Evolutionary conservation across 108 stramenopile species (phyloP), one percentile per base, ranked within the genome.

Genomic region (Discostella stelligeroides): DNA sequence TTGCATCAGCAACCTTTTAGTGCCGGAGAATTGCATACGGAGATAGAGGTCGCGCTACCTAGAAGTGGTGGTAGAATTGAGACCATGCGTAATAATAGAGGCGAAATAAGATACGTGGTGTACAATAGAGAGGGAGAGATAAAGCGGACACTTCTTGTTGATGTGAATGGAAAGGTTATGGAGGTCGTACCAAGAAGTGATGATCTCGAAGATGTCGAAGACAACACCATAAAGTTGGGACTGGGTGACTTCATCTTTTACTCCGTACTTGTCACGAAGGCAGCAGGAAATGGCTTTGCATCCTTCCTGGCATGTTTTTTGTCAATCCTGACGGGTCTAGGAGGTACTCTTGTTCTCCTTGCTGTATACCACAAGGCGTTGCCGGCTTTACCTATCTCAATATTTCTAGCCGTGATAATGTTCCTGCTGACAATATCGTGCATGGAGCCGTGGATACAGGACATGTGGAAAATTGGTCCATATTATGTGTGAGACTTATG

Each of bases 231-330:
- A 66, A 80, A 80, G 50, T 58, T 87, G 51, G 86, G 86, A 3
- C 57, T 87, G 4, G 97, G 97, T 0, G 98, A 98, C 71, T 98
- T 98, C 74, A 96, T 98, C 14, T 98, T 98, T 60, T 98, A 98
- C 73, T 88, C 85, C 50, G 88, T 98, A 7, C 80, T 98, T 53
- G 96, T 97, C 25, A 87, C 95, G 57, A 91, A 94, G 66, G 98
- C 98, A 30, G 94, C 96, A 4, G 70, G 85, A 57, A 82, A 90
- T 60, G 92, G 96, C 38, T 97, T 98, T 75, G 83, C 96, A 25
- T 83, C 96, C 40, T 96, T 94, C 73, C 92, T 85, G 6, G 82
- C 96, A 12, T 96, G 92, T 62, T 85, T 93, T 40, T 55, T 97
- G 27, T 88, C 85, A 1, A 88, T 98, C 60, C 72, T 98, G 0